Conservation (phyloP, 202 grass and related monocot species). For the Schoenoplectus tabernaemontani region DNA sequence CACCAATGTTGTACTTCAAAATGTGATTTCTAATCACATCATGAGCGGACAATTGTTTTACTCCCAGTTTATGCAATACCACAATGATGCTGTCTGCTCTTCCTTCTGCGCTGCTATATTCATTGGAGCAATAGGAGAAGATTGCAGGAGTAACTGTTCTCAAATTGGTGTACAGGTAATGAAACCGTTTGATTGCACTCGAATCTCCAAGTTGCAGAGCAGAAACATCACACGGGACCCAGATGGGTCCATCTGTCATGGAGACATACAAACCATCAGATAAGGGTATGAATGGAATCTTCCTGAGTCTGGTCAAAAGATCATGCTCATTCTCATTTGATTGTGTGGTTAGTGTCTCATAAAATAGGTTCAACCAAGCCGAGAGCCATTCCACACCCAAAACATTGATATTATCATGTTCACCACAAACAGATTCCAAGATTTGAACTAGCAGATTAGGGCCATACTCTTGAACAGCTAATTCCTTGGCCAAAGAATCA, state of each 20-base stretch:
- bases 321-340: conserved; percentile 1
- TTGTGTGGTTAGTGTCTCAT: not conserved
- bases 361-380: conserved; percentile 17
- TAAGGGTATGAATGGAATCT: conserved; percentile 21
- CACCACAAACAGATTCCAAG: conserved; percentile 19
- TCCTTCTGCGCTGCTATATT: not conserved
- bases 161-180: conserved; percentile 15
- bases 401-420: conserved; percentile 2
- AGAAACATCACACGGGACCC: conserved; percentile 10
- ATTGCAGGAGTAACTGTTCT: conserved; percentile 14
- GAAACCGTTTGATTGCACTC: conserved; percentile 16
- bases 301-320: conserved; percentile 20
- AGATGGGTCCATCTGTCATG: conserved; percentile 20
- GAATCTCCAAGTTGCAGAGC: not conserved
- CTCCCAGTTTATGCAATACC: conserved; percentile 19
- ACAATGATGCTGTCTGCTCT: conserved; percentile 14
- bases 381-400: conserved; percentile 23
- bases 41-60: conserved; percentile 21
- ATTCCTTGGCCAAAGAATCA: conserved; percentile 22
- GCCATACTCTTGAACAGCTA: conserved; percentile 22
- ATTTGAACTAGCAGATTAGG: conserved; percentile 21
- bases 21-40: conserved; percentile 26
- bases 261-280: conserved; percentile 26
- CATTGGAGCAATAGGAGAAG: conserved; percentile 1
- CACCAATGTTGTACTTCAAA: conserved; percentile 18